Percentiles rank a stretch among this genome's conserved stretches.
Evolutionary conservation across 2,329 filamentous ascomycete genomes (phyloP).

Genomic region (Bimuria novae-zelandiae): DNA sequence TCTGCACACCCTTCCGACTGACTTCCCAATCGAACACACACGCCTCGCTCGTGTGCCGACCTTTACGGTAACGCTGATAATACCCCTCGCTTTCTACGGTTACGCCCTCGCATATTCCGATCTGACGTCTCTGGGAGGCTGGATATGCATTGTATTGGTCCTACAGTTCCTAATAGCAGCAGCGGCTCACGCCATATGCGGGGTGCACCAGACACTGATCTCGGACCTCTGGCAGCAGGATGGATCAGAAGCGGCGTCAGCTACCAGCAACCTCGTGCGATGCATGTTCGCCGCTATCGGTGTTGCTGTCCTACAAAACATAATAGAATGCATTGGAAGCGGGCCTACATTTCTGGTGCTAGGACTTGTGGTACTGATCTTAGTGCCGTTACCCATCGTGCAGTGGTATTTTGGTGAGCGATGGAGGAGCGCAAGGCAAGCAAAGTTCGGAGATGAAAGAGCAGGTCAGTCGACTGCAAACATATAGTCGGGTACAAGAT

Average conservation of each 20-base stretch:
- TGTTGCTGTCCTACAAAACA: constrained; percentile 64
- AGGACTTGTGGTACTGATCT: constrained; percentile 16
- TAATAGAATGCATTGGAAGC: constrained; percentile 61
- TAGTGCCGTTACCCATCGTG: constrained; percentile 16
- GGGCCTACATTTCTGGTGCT: constrained; percentile 54
- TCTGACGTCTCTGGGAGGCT: constrained; percentile 22
- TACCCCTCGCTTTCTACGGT: constrained; percentile 45
- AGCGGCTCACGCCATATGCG: constrained; percentile 45
- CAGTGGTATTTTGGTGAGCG: constrained; percentile 20
- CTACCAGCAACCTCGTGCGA: constrained; percentile 67
- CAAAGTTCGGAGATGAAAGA: not conserved
- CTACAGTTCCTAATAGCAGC: constrained; percentile 39
- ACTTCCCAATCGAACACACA: constrained; percentile 50
- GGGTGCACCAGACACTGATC: constrained; percentile 64
- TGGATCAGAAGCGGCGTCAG: constrained; percentile 62
- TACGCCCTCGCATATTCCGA: constrained; percentile 42
- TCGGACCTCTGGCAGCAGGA: constrained; percentile 66
- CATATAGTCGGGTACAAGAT: not conserved
- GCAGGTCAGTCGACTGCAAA: not conserved
- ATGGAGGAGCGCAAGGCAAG: constrained; percentile 15
- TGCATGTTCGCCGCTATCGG: constrained; percentile 64
- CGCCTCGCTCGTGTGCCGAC: constrained; percentile 47
- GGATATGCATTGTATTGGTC: constrained; percentile 16
- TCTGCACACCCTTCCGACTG: constrained; percentile 24
- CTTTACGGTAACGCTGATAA: constrained; percentile 46